These are phyloP conservation scores for Microstroma glucosiphilum DNA, from an alignment of 1,284 basidiomycete species.

Conservation along the genomic window DNA sequence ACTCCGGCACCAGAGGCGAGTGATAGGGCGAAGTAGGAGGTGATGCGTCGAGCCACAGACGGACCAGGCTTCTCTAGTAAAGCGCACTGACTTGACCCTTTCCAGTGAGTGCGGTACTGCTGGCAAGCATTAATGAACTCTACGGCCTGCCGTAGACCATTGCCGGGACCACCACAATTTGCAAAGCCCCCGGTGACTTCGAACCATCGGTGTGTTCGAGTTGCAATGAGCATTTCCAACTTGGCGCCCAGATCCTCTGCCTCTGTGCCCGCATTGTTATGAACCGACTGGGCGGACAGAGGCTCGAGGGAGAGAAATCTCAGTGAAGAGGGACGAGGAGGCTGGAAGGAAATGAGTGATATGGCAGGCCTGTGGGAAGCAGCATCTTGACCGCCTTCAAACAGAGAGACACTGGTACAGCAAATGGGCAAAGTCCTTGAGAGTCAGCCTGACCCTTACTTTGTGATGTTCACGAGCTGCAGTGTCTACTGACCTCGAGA, in stretches of 20 bases:
- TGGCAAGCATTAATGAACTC: slow-evolving; percentile 13
- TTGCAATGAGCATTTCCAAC: slow-evolving; percentile 3
- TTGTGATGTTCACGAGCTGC: too few relatives aligned
- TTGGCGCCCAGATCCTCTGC: slow-evolving; percentile 12
- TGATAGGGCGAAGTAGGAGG: slow-evolving; percentile 4
- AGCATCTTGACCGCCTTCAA: background rate
- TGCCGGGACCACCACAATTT: slow-evolving; percentile 8
- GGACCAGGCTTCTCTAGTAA: slow-evolving; percentile 3
- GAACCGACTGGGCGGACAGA: slow-evolving; percentile 40
- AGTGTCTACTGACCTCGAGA: background rate
- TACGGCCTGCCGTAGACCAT: slow-evolving; percentile 15
- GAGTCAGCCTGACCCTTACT: background rate
- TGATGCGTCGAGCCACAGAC: too few relatives aligned
- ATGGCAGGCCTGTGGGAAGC: slow-evolving; percentile 2
- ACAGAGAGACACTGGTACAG: background rate
- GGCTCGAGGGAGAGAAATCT: slow-evolving; percentile 59
- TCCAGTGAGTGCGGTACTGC: too few relatives aligned
- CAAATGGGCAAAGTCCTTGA: background rate
- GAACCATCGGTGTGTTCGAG: slow-evolving; percentile 18
- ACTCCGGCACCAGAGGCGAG: background rate
- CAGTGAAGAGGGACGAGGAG: slow-evolving; percentile 56
- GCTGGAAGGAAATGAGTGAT: slow-evolving; percentile 55
- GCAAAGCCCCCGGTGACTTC: slow-evolving; percentile 18
- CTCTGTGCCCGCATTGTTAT: slow-evolving; percentile 13
- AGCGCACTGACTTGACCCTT: too few relatives aligned